Conservation (phyloP, 352 stramenopile genomes). For the Phytophthora pini region DNA sequence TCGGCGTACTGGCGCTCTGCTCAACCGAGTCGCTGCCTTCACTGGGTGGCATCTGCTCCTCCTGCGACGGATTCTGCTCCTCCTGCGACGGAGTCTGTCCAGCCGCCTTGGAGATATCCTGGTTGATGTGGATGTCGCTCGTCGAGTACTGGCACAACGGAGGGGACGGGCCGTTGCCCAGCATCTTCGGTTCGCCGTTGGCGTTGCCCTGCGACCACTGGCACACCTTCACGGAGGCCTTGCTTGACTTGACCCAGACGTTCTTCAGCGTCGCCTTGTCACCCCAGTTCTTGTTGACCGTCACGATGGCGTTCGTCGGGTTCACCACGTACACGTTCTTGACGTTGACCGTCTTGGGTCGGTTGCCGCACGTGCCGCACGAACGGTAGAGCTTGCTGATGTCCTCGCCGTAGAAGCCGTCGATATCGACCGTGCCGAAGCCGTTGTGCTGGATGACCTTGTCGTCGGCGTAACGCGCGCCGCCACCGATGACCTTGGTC, state of each 20-base stretch:
- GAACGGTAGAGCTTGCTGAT: slow-evolving; percentile 1
- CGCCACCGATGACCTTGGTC: neutral
- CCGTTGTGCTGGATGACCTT: slow-evolving; percentile 2
- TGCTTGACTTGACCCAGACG: slow-evolving; percentile 13
- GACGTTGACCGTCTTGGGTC: neutral
- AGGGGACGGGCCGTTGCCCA: neutral
- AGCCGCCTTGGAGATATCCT: slow-evolving; percentile 17
- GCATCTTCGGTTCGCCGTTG: neutral
- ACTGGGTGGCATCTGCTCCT: neutral
- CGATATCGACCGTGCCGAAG: neutral
- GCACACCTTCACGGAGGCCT: slow-evolving; percentile 1
- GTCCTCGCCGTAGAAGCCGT: slow-evolving; percentile 1
- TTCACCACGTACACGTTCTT: neutral
- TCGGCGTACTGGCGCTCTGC: neutral
- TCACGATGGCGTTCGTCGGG: neutral
- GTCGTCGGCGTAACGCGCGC: neutral
- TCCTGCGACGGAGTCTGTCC: too few relatives aligned
- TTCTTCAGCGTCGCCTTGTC: neutral
- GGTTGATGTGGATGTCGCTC: slow-evolving; percentile 31
- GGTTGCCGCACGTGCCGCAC: neutral
- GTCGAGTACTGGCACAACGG: slow-evolving; percentile 25
- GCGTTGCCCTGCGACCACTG: neutral
- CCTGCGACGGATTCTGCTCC: neutral
- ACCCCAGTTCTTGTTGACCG: neutral
- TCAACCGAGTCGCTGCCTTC: neutral